Evolutionary conservation across 345 rosid species (phyloP), one percentile per base, ranked within the genome.

Genomic region (Salix purpurea): DNA sequence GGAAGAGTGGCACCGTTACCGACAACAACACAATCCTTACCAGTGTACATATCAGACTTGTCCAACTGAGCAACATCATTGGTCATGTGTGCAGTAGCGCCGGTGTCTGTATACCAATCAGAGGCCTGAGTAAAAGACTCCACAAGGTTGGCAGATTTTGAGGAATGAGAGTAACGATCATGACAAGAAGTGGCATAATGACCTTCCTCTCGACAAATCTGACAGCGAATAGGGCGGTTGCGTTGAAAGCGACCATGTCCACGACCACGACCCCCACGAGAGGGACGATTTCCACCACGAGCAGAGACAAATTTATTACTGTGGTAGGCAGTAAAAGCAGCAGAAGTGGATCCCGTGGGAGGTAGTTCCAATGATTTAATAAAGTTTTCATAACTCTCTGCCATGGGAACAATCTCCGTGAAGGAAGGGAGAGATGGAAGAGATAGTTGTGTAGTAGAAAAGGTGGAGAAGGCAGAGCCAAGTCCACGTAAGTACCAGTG

Each of bases 21-120:
- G 7, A 78, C 58, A 72, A 78, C 66, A 11, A 78, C 66, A 46
- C 18, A 64, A 72, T 78, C 76, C 69, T 71, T 44, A 61, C 70
- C 44, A 21, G 30, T 78, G 52, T 78, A 78, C 4, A 2, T 10
- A 23, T 30, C 56, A 32, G 48, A 28, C 5, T 67, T 42, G 21
- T 52, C 69, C 44, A 72, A 54, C 4, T 37, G 26, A 39, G 74
- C 54, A 1, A 11, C 58, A 42, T 71, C 40, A 32, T 32, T 32
- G 4, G 34, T 32, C 4, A 69, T 76, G 2, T 69, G 21, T 14
- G 73, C 13, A 8, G 30, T 65, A 39, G 68, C 61, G 7, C 72
- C 42, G 34, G 58, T 66, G 36, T 73, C 76, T 8, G 42, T 36
- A 8, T n/a, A 72, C 81, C 30, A 70, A 21, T 77, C 26, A 0